A percentile compares a stretch with the other conserved stretches of the same genome.
Conservation (phyloP, 257 asterid species). For the Solanum bukasovii region DNA sequence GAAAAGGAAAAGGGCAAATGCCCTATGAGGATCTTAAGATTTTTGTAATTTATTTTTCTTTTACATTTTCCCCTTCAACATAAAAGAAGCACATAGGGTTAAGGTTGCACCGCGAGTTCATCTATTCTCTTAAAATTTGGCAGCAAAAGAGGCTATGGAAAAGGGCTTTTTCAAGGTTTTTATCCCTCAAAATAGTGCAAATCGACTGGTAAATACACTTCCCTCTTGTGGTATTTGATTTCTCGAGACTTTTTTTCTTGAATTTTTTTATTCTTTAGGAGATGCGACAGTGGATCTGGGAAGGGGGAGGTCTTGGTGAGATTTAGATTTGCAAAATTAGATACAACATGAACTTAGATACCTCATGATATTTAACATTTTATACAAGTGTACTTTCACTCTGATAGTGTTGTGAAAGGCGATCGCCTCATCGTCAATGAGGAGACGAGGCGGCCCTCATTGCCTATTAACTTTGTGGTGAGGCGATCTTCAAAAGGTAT, state of each 20-base stretch:
- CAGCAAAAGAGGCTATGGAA: not conserved
- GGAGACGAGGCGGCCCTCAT: too few species aligned
- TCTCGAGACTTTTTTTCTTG: not conserved
- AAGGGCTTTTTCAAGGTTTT: not conserved
- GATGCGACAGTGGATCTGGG: not conserved
- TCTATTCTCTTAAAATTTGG: not conserved
- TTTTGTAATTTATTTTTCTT: not conserved
- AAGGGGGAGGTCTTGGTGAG: accelerated
- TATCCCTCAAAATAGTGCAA: not conserved
- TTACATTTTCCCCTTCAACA: not conserved
- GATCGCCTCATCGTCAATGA: too few species aligned
- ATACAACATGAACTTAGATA: too few species aligned
- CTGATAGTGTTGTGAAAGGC: too few species aligned
- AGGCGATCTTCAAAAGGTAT: too few species aligned
- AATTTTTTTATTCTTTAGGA: not conserved
- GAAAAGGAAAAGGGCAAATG: not conserved
- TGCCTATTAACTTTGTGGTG: too few species aligned
- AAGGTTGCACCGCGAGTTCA: not conserved
- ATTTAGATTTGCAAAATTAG: too few species aligned
- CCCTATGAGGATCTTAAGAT: not conserved
- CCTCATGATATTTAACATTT: too few species aligned
- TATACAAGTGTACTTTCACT: too few species aligned
- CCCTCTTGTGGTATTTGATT: too few species aligned
- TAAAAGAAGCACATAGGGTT: not conserved
- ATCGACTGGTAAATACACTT: too few species aligned